Conservation (phyloP, 352 stramenopile genomes). For the Phytophthora pistaciae region DNA sequence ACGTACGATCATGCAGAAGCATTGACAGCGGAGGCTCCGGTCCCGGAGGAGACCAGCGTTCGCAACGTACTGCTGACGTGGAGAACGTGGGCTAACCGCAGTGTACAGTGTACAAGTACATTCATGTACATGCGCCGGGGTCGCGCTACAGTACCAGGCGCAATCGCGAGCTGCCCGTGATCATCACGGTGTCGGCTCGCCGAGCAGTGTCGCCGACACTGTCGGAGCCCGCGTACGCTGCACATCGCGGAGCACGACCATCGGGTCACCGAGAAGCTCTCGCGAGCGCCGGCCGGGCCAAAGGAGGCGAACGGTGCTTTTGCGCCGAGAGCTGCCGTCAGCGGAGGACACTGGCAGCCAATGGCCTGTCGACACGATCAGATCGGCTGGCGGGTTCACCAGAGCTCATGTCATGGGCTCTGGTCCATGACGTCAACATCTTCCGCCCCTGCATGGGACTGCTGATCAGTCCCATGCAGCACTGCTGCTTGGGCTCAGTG, state of each 20-base stretch:
- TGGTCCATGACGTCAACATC: not conserved
- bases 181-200: not conserved
- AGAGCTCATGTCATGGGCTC: not conserved
- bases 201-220: not conserved
- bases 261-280: conserved; percentile 18
- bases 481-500: not conserved
- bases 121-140: no score
- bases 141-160: no score
- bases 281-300: not conserved
- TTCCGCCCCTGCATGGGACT: conserved; percentile 12
- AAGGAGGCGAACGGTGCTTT: not conserved
- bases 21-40: no score
- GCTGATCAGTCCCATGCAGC: not conserved
- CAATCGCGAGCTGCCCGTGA: not conserved
- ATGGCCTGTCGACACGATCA: conserved; percentile 23
- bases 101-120: no score
- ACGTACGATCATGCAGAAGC: no score
- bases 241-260: conserved; percentile 25
- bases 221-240: conserved; percentile 6
- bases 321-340: not conserved
- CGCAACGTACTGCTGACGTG: no score
- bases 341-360: not conserved
- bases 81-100: no score
- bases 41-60: no score
- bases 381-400: conserved; percentile 3